Base-by-base conservation (phyloP, 352 stramenopile species). In the Phytophthora vignae region DNA sequence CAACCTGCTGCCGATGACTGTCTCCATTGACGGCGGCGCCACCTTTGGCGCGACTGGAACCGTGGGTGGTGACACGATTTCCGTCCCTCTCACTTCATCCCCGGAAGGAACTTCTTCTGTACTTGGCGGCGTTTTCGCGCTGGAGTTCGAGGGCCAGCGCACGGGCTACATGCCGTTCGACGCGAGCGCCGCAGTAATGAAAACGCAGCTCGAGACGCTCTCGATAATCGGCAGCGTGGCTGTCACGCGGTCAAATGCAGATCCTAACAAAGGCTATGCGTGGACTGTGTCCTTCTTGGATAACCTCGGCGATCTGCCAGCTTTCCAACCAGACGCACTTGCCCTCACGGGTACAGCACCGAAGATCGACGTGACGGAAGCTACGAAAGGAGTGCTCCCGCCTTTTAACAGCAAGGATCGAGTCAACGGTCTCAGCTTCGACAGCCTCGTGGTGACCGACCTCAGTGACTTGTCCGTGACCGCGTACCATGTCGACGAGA, bases 261-360 rank as follows among this genome's bases (percentile, higher is more conserved):
- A 99, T 58, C 84, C 94, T 14, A 98, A 99, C 73, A 88, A 90
- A 14, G 97, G 96, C 3, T 99, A 97, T 61, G 79, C 82, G 0
- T 99, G 97, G 97, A 91, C 84, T 7, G 75, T 99, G 19, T 96
- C 92, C 14, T 99, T 99, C 72, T 56, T 96, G 15, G 92, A 88
- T 31, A 92, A 98, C 52, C 79, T 98, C 12, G 96, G 94, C 3
- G 84, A 98, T 58, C 67, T 99, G 1, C 68, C 74, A 19, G 60
- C 79, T 21, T 69, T 99, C 0, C 69, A 80, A 8, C 76, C 90
- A 0, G 97, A 99, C 69, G 83, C 82, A 25, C 68, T 87, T 6
- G 83, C 93, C 21, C 77, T 99, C 8, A 98, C 81, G 4, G 97
- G 97, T 22, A 99, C 97, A 2, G 83, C 90, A 12, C 85, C 93